Evolutionary conservation across 805 yeast genomes (phyloP).

Genomic region (Ogataea glucozyma): DNA sequence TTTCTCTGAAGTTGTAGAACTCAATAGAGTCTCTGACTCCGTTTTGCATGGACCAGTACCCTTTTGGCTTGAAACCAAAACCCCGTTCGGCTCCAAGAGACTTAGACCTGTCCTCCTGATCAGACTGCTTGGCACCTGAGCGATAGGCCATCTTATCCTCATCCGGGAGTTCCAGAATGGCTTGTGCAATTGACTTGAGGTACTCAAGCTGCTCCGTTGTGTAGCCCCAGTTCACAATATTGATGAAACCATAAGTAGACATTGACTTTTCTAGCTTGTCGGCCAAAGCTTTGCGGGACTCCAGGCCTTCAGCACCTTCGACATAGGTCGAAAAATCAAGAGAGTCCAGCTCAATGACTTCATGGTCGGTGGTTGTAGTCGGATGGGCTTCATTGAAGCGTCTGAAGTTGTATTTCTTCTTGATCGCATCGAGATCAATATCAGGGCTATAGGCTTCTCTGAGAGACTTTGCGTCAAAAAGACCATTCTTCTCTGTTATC

Average conservation of each 20-base stretch:
- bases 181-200: conserved; percentile 42
- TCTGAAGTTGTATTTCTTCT: conserved; percentile 32
- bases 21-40: conserved; percentile 45
- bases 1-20: conserved; percentile 43
- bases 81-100: conserved; percentile 48
- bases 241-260: conserved; percentile 45
- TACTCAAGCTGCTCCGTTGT: conserved; percentile 33
- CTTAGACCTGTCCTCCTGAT: conserved; percentile 28
- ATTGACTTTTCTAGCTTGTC: conserved; percentile 40
- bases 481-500: conserved; percentile 2
- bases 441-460: conserved; percentile 4
- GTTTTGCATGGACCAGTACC: conserved; percentile 47
- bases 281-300: conserved; percentile 37
- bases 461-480: conserved; percentile 6
- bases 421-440: conserved; percentile 14
- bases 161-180: conserved; percentile 41
- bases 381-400: conserved; percentile 31
- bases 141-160: conserved; percentile 39
- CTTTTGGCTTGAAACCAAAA: conserved; percentile 47
- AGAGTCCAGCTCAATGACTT: conserved; percentile 35
- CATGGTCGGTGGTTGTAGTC: conserved; percentile 10
- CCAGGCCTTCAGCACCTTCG: conserved; percentile 39
- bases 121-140: conserved; percentile 36
- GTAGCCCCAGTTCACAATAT: conserved; percentile 43
- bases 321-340: conserved; percentile 39